phyloP scores from a whole-genome alignment of 108 stramenopile species.

The Nannochloropsis oceanica region DNA sequence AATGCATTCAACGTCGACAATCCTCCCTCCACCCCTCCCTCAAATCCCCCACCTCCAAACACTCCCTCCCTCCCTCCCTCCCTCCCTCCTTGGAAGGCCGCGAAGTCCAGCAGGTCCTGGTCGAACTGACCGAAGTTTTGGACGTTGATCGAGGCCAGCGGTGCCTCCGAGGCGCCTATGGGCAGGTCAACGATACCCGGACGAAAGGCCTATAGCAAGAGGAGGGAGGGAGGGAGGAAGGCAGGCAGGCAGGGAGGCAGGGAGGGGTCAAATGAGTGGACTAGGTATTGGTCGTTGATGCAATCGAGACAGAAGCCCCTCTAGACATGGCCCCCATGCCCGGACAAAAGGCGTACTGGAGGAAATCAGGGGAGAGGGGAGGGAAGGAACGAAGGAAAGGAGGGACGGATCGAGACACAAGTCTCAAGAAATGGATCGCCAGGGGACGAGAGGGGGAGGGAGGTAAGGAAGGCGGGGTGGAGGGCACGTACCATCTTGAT shows the following conservation, averaged over 20 bases:
- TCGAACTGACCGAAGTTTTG: slow-evolving; percentile 66
- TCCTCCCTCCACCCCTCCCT: too few species aligned
- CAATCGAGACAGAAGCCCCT: not conserved
- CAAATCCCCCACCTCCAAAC: not conserved
- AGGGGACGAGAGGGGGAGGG: not conserved
- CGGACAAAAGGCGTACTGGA: not conserved
- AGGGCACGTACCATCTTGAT: slow-evolving; percentile 72
- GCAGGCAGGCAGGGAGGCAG: not conserved
- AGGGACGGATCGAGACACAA: not conserved
- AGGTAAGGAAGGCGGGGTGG: too few species aligned
- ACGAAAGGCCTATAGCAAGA: slow-evolving; percentile 50
- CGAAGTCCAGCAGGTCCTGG: not conserved
- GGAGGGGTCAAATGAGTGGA: not conserved
- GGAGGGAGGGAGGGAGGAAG: not conserved
- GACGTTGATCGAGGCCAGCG: slow-evolving; percentile 42
- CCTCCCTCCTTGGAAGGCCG: not conserved
- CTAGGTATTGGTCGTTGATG: not conserved
- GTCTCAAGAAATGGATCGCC: not conserved
- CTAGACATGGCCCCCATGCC: too few species aligned
- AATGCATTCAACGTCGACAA: not conserved
- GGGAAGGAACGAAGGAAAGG: too few species aligned
- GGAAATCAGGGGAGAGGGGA: not conserved
- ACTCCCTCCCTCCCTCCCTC: not conserved
- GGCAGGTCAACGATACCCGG: slow-evolving; percentile 38
- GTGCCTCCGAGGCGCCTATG: slow-evolving; percentile 9